Conservation (phyloP, 768 basidiomycete species). For the Russula ochroleuca region DNA sequence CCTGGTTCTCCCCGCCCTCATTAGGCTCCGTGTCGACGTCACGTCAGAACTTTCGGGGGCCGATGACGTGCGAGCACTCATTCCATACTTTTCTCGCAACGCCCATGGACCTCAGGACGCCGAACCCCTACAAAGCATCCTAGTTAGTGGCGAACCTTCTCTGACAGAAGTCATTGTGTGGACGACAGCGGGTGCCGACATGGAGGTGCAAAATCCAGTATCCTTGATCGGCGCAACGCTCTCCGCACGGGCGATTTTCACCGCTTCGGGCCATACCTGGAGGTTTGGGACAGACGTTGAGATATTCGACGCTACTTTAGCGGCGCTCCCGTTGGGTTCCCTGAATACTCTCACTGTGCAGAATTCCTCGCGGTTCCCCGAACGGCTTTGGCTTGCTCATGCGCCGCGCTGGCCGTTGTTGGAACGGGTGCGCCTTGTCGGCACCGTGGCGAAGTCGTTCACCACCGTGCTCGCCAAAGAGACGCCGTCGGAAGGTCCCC, state of each 20-base stretch:
- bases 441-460: background rate
- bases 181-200: background rate
- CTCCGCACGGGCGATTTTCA: background rate
- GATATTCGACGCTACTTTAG: background rate
- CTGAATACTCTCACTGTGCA: background rate
- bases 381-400: background rate
- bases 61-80: background rate
- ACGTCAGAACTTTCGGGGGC: background rate
- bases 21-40: background rate
- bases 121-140: background rate
- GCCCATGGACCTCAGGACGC: background rate
- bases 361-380: background rate
- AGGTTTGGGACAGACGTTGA: background rate
- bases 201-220: background rate
- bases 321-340: background rate
- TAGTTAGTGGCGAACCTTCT: background rate
- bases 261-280: background rate
- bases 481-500: background rate
- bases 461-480: background rate
- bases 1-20: constrained; percentile 11
- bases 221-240: background rate
- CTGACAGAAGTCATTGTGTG: background rate
- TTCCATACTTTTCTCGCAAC: background rate
- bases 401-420: background rate
- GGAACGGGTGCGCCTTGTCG: background rate